Conservation (phyloP, 768 basidiomycete genomes). For the Gautieria morchelliformis region DNA sequence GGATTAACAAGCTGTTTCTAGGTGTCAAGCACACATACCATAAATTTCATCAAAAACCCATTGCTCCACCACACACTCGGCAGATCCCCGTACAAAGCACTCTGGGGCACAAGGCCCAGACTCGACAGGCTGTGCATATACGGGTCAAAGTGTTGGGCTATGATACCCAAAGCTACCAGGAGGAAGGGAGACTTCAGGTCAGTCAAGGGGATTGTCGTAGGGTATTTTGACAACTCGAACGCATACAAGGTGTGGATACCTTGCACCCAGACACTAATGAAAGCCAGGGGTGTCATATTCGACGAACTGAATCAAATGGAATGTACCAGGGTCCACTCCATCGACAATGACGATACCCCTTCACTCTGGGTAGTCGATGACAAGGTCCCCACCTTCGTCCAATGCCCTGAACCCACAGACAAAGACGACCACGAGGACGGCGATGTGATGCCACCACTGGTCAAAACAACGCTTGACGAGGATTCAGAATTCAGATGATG, state of each 20-base stretch:
- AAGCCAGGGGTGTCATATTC: neutral
- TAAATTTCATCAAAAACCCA: neutral
- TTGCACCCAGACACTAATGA: neutral
- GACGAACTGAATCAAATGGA: neutral
- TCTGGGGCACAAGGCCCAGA: conserved; percentile 16
- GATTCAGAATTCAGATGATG: too few relatives aligned
- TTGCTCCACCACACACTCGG: neutral
- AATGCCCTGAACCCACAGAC: too few relatives aligned
- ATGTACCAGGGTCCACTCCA: neutral
- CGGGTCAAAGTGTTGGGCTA: neutral
- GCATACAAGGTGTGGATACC: neutral
- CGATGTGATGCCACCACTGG: too few relatives aligned
- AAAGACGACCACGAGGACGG: too few relatives aligned
- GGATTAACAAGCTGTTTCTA: conserved; percentile 15
- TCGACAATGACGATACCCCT: neutral
- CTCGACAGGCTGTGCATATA: neutral
- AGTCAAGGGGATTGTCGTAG: neutral
- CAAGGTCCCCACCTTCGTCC: too few relatives aligned
- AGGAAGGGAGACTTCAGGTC: neutral
- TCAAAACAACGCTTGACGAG: too few relatives aligned
- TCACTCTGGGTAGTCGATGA: neutral
- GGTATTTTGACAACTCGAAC: neutral
- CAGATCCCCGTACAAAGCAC: conserved; percentile 18
- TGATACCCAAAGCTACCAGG: too few relatives aligned
- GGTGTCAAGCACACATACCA: neutral